Base-by-base conservation (phyloP, 169 alveolate species). In the Plasmodium ovale region DNA sequence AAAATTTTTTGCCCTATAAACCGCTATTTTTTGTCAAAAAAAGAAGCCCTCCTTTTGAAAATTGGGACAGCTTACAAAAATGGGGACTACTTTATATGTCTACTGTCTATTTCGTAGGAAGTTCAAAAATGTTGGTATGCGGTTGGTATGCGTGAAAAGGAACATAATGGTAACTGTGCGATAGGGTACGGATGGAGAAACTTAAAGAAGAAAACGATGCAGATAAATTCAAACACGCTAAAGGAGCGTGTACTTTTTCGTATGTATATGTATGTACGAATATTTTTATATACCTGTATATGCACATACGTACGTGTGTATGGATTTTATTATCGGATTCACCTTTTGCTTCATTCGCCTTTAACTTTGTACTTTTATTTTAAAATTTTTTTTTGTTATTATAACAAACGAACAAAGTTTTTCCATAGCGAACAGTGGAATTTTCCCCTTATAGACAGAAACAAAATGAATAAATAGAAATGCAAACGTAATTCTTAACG, bases 61-160 rank as follows among this genome's bases (percentile, higher is more conserved):
- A n/a, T n/a, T n/a, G n/a, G n/a, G n/a, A n/a, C n/a, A n/a, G n/a
- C n/a, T n/a, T 51, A 51, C n/a, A 7, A 65, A 14, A 35, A 31
- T 65, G 29, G 2, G 6, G 42, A 62, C 29, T 25, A 65, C 23
- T 31, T 27, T 65, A 4, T 65, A 33, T 65, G 73, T 65, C 73
- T 65, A 65, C 5, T 65, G 14, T 10, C 23, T 16, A 12, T 42
- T 65, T 49, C 49, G 19, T n/a, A 37, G 54, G 25, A 25, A 19
- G 73, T 10, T 23, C 19, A 65, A 37, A 65, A 65, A 10, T 65
- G 33, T 16, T 21, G 5, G 42, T 54, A 6, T n/a, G 35, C 29
- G 19, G n/a, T n/a, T n/a, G n/a, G n/a, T n/a, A n/a, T n/a, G n/a
- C n/a, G n/a, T 25, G 73, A 27, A 27, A 37, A 49, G 9, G 51